Evolutionary conservation across 2,329 filamentous ascomycete species (phyloP).

Genomic region (Colletotrichum truncatum): DNA sequence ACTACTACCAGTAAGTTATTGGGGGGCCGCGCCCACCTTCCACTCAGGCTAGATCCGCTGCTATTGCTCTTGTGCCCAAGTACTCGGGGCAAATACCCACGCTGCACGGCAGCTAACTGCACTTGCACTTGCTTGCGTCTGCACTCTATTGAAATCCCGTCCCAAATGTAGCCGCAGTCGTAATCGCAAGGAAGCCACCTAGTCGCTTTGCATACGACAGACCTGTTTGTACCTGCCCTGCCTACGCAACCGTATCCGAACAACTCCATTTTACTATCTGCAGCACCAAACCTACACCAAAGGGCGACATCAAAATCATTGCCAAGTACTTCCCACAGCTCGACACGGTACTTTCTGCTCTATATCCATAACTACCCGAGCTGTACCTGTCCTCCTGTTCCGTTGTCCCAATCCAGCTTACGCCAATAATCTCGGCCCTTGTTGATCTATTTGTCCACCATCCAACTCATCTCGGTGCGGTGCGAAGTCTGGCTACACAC

Average conservation of each 20-base stretch:
- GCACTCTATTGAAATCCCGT: background rate
- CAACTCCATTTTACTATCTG: background rate
- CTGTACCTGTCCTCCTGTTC: slow-evolving; percentile 9
- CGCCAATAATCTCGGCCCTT: slow-evolving; percentile 20
- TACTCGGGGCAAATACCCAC: background rate
- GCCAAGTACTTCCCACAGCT: slow-evolving; percentile 7
- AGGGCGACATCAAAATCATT: background rate
- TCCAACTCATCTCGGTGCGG: background rate
- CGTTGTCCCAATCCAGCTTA: slow-evolving; percentile 20
- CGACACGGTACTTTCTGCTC: background rate
- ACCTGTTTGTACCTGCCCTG: slow-evolving; percentile 1
- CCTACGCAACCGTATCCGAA: background rate
- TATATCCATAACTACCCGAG: background rate
- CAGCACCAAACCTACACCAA: background rate
- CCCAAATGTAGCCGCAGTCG: slow-evolving; percentile 12
- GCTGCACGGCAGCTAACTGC: background rate
- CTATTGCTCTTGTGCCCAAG: background rate
- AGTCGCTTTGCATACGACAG: background rate
- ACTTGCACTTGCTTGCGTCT: background rate
- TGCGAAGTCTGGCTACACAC: slow-evolving; percentile 11
- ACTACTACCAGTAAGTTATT: background rate
- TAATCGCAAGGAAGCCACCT: slow-evolving; percentile 10
- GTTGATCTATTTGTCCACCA: slow-evolving; percentile 18
- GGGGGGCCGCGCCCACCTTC: background rate
- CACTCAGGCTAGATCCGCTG: background rate